phyloP scores from a whole-genome alignment of 2,329 filamentous ascomycete genomes.

The Epichloe festucae region DNA sequence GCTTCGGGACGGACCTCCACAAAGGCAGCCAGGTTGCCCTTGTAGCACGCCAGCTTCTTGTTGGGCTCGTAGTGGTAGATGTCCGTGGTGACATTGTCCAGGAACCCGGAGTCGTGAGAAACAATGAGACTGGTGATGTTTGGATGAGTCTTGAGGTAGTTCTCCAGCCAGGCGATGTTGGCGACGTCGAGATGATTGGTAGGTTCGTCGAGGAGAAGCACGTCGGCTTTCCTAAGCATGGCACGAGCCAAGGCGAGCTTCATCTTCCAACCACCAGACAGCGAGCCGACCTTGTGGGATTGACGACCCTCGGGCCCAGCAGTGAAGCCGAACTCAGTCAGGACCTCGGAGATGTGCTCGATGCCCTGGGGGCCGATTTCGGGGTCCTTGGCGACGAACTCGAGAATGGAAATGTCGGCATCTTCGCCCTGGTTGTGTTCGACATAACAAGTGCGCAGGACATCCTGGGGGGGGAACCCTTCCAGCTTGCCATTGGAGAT shows the following conservation, averaged over 20 bases:
- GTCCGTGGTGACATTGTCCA: conserved; percentile 95
- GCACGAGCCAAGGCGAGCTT: conserved; percentile 91
- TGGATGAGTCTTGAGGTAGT: conserved; percentile 89
- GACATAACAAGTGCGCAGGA: conserved; percentile 91
- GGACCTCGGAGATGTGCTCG: conserved; percentile 70
- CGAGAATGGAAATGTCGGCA: conserved; percentile 87
- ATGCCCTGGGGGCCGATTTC: conserved; percentile 65
- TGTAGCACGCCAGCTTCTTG: conserved; percentile 87
- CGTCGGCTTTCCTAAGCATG: conserved; percentile 95
- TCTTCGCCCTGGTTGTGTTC: conserved; percentile 99
- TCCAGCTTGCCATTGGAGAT: conserved; percentile 94
- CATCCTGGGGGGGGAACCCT: conserved; percentile 86
- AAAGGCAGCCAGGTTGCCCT: conserved; percentile 71
- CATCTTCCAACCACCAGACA: conserved; percentile 99
- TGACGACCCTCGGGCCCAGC: conserved; percentile 80
- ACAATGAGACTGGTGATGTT: conserved; percentile 97
- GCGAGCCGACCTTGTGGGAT: conserved; percentile 76
- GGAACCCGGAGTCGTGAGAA: conserved; percentile 93
- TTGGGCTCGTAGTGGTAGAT: conserved; percentile 95
- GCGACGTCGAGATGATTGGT: conserved; percentile 96
- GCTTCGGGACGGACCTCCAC: conserved; percentile 85
- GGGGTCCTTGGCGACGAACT: conserved; percentile 84
- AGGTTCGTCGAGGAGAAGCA: conserved; percentile 92
- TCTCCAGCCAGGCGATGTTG: conserved; percentile 91
- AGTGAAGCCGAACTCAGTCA: conserved; percentile 89